These are phyloP conservation scores for Aspergillus diversus DNA, from an alignment of 495 filamentous ascomycete genomes.

Conservation along the genomic window DNA sequence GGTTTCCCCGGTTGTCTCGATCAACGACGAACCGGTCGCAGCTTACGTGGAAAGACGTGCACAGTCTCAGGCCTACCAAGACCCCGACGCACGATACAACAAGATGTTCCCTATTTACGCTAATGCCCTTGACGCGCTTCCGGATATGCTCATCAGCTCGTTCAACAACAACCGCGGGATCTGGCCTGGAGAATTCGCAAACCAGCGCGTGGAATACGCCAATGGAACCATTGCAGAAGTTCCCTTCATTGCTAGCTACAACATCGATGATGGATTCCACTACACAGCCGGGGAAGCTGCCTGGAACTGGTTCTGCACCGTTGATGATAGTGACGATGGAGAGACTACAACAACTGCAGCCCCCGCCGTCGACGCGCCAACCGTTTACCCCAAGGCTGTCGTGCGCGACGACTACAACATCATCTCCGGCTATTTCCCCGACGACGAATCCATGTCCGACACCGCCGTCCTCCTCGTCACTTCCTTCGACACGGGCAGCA, in stretches of 20 bases:
- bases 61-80: constrained; percentile 30
- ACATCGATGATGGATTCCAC: not conserved
- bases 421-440: constrained; percentile 44
- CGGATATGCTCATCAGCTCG: constrained; percentile 11
- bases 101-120: not conserved
- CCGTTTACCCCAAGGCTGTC: constrained; percentile 64
- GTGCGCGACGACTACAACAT: constrained; percentile 47
- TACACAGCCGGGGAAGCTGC: not conserved
- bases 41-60: constrained; percentile 30
- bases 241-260: not conserved
- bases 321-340: constrained; percentile 39
- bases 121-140: constrained; percentile 3
- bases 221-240: not conserved
- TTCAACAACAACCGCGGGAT: not conserved
- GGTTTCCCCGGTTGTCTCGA: constrained; percentile 34
- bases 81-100: constrained; percentile 42
- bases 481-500: constrained; percentile 29
- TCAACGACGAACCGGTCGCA: constrained; percentile 39
- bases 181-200: not conserved
- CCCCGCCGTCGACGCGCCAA: too few species aligned
- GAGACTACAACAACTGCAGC: not conserved
- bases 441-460: constrained; percentile 35
- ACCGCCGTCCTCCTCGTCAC: constrained; percentile 45
- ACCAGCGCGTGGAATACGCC: not conserved
- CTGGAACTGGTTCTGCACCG: not conserved